Evolutionary conservation across 2,329 filamentous ascomycete genomes (phyloP).

Genomic region (Periconia macrospinosa): DNA sequence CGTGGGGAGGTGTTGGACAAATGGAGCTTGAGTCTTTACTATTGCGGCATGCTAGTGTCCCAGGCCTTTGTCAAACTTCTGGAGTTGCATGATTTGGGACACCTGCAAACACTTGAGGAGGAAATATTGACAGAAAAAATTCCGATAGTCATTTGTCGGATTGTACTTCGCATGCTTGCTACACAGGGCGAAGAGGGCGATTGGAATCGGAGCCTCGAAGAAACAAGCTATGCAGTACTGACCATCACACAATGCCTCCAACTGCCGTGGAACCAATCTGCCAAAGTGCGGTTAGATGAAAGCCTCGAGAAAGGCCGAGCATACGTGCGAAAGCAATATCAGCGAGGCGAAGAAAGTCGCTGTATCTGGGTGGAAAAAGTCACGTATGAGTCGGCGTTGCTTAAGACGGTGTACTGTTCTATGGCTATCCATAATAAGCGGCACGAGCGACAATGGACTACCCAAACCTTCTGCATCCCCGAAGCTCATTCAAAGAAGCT

Average conservation of each 20-base stretch:
- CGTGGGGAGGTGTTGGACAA: constrained; percentile 7
- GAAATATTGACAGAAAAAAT: neutral
- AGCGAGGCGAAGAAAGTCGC: neutral
- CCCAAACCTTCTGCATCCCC: neutral
- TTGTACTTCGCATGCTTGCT: neutral
- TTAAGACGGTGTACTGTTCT: constrained; percentile 25
- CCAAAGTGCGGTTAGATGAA: neutral
- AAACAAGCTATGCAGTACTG: constrained; percentile 6
- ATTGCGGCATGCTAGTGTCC: constrained; percentile 11
- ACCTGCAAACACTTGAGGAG: neutral
- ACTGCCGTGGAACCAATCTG: neutral
- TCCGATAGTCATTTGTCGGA: constrained; percentile 1
- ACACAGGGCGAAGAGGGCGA: constrained; percentile 9
- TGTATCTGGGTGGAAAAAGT: constrained; percentile 31
- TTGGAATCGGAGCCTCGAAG: constrained; percentile 6
- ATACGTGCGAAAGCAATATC: constrained; percentile 1
- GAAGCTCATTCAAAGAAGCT: neutral
- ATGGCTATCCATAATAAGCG: constrained; percentile 20
- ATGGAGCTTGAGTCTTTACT: constrained; percentile 13
- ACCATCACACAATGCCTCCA: neutral
- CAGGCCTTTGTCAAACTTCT: constrained; percentile 3
- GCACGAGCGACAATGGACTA: neutral
- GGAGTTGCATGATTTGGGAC: neutral
- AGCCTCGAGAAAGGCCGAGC: neutral
- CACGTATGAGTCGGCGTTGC: constrained; percentile 9